Percentiles rank a stretch among this genome's conserved stretches.
These are phyloP conservation scores for Colletotrichum sojae DNA, from an alignment of 2,329 filamentous ascomycete species.

Conservation along the genomic window DNA sequence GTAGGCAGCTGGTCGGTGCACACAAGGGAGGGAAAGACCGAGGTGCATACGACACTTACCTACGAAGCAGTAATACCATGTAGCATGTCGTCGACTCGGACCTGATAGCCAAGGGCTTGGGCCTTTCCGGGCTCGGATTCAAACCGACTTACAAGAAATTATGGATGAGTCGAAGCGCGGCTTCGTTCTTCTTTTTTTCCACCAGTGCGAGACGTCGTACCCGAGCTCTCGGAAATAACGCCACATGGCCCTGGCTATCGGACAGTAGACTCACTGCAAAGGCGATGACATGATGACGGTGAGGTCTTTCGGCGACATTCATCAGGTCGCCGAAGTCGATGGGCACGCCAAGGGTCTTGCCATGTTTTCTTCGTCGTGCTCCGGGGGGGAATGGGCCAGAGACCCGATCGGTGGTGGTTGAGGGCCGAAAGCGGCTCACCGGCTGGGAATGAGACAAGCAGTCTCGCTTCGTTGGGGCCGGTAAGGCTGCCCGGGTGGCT, in stretches of 20 bases:
- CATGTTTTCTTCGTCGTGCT: constrained; percentile 5
- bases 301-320: constrained; percentile 10
- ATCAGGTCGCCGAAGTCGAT: constrained; percentile 23
- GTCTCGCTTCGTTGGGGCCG: constrained; percentile 36
- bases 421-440: constrained; percentile 31
- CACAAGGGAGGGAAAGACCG: constrained; percentile 26
- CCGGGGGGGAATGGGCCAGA: too few relatives aligned
- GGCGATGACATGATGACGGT: constrained; percentile 19
- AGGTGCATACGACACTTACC: constrained; percentile 18
- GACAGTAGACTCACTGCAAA: background rate
- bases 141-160: too few relatives aligned
- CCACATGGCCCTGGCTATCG: background rate
- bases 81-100: too few relatives aligned
- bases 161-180: too few relatives aligned
- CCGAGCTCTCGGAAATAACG: constrained; percentile 30
- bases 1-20: background rate
- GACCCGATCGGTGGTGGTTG: constrained; percentile 9
- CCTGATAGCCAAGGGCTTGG: too few relatives aligned
- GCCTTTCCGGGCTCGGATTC: constrained; percentile 21
- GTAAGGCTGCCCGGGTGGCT: constrained; percentile 32
- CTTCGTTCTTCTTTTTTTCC: constrained; percentile 19
- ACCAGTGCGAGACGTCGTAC: constrained; percentile 21
- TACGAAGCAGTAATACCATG: too few relatives aligned
- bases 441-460: background rate
- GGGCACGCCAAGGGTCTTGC: constrained; percentile 15